phyloP scores from a whole-genome alignment of 176 grass and related monocot species.

The Musa beccarii region DNA sequence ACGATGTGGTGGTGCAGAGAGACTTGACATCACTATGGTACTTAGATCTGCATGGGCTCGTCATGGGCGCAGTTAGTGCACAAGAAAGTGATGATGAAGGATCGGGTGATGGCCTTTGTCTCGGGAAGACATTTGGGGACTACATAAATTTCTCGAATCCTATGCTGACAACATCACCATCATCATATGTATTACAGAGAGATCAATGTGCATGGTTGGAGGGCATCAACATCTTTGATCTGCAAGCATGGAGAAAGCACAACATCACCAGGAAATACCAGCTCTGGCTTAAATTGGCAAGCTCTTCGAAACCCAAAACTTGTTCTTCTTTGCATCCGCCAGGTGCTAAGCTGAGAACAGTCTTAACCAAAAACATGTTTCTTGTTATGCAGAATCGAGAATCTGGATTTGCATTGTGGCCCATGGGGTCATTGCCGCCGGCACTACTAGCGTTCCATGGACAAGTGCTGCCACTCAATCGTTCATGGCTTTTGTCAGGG shows the following conservation, averaged over 20 bases:
- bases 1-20: conserved; percentile 78
- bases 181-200: conserved; percentile 18
- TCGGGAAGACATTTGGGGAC: conserved; percentile 42
- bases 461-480: conserved; percentile 41
- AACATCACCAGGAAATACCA: conserved; percentile 57
- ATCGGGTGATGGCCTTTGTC: conserved; percentile 27
- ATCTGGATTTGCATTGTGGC: conserved; percentile 52
- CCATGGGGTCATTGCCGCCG: conserved; percentile 56
- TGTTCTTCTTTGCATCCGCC: not conserved
- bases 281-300: conserved; percentile 66
- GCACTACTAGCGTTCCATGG: conserved; percentile 69
- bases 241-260: conserved; percentile 61
- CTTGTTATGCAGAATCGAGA: conserved; percentile 55
- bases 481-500: conserved; percentile 52
- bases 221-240: conserved; percentile 61
- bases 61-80: conserved; percentile 59
- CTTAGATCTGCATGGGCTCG: conserved; percentile 44
- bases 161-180: conserved; percentile 11
- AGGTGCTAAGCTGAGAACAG: not conserved
- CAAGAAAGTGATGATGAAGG: conserved; percentile 5
- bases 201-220: conserved; percentile 65
- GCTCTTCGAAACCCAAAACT: not conserved
- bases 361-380: conserved; percentile 1
- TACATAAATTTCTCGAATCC: conserved; percentile 73
- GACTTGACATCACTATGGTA: conserved; percentile 68